Percentiles rank a stretch among this genome's conserved stretches.
These are phyloP conservation scores for Tausonia pullulans DNA, from an alignment of 1,284 basidiomycete species.

Conservation along the genomic window DNA sequence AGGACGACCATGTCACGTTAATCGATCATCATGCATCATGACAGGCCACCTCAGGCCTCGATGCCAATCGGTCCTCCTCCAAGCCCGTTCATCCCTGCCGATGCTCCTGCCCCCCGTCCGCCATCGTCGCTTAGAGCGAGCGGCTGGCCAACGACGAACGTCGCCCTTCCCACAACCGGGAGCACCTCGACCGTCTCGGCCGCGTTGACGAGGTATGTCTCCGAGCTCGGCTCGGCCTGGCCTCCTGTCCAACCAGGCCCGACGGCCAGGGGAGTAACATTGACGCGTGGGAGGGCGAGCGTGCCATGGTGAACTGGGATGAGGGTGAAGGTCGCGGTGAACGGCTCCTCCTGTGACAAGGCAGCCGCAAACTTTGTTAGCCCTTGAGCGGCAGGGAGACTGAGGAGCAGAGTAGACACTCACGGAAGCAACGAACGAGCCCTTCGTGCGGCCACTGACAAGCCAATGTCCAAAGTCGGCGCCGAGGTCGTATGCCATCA, in stretches of 20 bases:
- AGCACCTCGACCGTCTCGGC: constrained; percentile 29
- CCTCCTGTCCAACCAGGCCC: neutral
- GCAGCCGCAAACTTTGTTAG: neutral
- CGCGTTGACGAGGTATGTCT: constrained; percentile 33
- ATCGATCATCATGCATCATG: too few relatives aligned
- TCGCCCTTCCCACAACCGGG: constrained; percentile 26
- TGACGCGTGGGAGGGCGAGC: constrained; percentile 10
- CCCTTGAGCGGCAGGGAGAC: neutral
- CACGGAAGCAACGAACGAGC: constrained; percentile 4
- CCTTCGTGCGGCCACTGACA: constrained; percentile 12
- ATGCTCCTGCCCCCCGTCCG: too few relatives aligned
- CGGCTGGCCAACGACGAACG: constrained; percentile 23
- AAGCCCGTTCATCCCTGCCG: too few relatives aligned
- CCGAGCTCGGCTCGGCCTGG: constrained; percentile 19
- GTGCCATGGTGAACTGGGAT: constrained; percentile 12
- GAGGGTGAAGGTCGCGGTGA: constrained; percentile 5
- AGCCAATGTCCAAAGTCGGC: constrained; percentile 14
- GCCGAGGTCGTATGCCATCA: constrained; percentile 14
- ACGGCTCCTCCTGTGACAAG: constrained; percentile 1
- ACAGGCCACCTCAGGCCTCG: too few relatives aligned
- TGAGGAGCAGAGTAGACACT: neutral
- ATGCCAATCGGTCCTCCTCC: too few relatives aligned
- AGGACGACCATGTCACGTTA: too few relatives aligned
- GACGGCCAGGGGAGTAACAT: neutral
- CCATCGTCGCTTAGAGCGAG: too few relatives aligned